phyloP scores from a whole-genome alignment of 495 filamentous ascomycete species.

The Penicillium canescens region DNA sequence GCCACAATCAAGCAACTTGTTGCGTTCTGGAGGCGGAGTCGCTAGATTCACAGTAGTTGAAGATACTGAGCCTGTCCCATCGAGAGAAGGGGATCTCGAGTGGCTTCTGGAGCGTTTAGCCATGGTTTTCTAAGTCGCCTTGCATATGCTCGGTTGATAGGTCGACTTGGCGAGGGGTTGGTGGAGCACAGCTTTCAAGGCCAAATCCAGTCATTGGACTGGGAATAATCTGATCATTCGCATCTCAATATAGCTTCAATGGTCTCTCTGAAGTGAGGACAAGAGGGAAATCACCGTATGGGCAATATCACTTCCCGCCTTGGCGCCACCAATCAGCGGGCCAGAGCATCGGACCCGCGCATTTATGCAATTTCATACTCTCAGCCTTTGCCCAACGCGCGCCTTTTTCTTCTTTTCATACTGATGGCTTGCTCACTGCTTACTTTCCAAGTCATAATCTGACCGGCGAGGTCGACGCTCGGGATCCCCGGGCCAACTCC shows the following conservation, averaged over 20 bases:
- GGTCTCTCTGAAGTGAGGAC: neutral
- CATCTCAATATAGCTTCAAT: neutral
- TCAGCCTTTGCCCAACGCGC: conserved; percentile 5
- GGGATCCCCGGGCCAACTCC: conserved; percentile 39
- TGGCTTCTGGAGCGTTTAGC: conserved; percentile 60
- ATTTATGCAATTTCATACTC: conserved; percentile 14
- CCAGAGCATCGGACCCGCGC: neutral
- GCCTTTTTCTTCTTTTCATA: conserved; percentile 12
- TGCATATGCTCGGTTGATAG: conserved; percentile 17
- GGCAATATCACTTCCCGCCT: conserved; percentile 8
- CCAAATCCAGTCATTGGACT: neutral
- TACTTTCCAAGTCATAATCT: conserved; percentile 50
- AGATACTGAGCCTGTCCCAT: conserved; percentile 19
- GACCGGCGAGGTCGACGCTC: conserved; percentile 56
- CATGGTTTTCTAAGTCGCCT: conserved; percentile 37
- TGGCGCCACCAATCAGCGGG: conserved; percentile 9
- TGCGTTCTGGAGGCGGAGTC: conserved; percentile 17
- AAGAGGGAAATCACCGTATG: neutral
- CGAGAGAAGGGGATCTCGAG: conserved; percentile 35
- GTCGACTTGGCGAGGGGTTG: conserved; percentile 22
- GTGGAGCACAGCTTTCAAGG: neutral
- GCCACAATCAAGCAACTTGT: conserved; percentile 30
- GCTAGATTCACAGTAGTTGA: conserved; percentile 23
- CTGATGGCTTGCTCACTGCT: conserved; percentile 47
- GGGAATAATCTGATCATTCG: neutral